A percentile compares a stretch with the other conserved stretches of the same genome.
These are phyloP conservation scores for Backusella psychrophila DNA, from an alignment of 192 early-diverging fungal species.

Conservation along the genomic window DNA sequence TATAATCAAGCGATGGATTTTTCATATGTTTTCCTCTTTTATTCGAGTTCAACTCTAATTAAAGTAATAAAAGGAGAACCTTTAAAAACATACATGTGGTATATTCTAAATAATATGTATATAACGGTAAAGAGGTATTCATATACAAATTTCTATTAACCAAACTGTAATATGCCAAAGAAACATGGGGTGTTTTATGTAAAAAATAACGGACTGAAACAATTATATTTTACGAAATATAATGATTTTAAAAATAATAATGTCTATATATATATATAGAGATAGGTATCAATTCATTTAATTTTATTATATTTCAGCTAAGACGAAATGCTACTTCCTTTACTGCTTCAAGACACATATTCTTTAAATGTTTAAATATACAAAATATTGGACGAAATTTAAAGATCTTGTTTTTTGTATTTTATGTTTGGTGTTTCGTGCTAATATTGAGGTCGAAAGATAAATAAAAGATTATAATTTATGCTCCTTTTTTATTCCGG, in stretches of 20 bases:
- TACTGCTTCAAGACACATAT: background rate
- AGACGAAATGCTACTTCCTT: background rate
- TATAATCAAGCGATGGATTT: background rate
- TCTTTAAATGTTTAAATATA: background rate
- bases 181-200: background rate
- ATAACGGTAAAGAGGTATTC: background rate
- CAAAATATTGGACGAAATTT: background rate
- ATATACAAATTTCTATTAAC: background rate
- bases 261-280: background rate
- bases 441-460: background rate
- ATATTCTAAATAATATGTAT: too few relatives aligned
- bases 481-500: background rate
- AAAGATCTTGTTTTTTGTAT: background rate
- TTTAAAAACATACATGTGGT: too few relatives aligned
- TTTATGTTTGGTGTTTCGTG: background rate
- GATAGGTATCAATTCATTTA: background rate
- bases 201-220: background rate
- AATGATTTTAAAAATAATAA: background rate
- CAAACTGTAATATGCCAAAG: background rate
- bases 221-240: background rate
- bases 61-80: background rate
- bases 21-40: background rate
- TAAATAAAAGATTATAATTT: background rate
- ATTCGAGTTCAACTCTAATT: background rate
- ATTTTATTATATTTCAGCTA: background rate